Base-by-base conservation (phyloP, 371 early-diverging fungal genomes). In the Coemansia sp. region DNA sequence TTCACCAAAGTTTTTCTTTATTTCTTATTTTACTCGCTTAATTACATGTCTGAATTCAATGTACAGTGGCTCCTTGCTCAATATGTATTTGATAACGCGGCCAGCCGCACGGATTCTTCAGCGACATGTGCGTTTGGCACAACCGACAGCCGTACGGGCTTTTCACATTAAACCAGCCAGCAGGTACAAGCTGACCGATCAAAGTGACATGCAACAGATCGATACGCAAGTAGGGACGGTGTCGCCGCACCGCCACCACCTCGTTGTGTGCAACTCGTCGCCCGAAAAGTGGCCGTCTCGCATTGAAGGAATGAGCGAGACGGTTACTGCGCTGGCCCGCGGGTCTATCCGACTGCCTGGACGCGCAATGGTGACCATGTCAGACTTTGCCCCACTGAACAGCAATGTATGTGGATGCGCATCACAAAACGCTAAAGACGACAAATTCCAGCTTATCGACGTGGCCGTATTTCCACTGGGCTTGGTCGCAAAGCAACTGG, bases 321-420 rank as follows among this genome's bases (percentile, higher is more conserved):
- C 68, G 21, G 75, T 75, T 37, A 52, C 68, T 5, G 58, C 62
- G 2, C 78, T 79, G 12, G 68, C 79, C 9, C 66, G 62, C 9
- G 78, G 71, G n/a, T 37, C 59, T 2, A 42, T 50, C 51, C 57
- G 72, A 20, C 64, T 79, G 12, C 78, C 68, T 2, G 72, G 68
- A 11, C 61, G 66, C n/a, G 78, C 78, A 12, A 79, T 77, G 73
- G 72, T 78, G 48, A 78, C 79, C 11, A 53, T 71, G 11, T 79
- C 79, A 12, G 72, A 78, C 57, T 72, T 77, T 62, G 37, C 73
- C 3, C 78, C 78, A 0, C 51, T 73, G 20, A 42, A 47, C 16
- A 5, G 18, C 18, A 25, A 28, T 20, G 8, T 14, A 5, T 63
- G 60, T 18, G 44, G 40, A 23, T 47, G 50, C 9, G 14, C 33